Evolutionary conservation across 176 grass and related monocot species (phyloP).

Genomic region (Carex parvula): DNA sequence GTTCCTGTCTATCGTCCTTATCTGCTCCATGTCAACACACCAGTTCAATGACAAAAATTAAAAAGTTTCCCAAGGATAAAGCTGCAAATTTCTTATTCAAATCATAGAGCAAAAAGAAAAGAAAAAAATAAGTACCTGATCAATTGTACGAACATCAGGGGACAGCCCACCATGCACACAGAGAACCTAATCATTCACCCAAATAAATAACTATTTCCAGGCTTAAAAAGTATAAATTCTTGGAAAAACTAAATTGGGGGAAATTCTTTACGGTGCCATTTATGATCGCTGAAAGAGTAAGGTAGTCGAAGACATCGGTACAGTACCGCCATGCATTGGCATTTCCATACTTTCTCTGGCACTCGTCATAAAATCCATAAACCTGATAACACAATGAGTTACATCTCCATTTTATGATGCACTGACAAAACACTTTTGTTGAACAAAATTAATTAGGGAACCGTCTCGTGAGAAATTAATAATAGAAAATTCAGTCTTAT

Average conservation of each 20-base stretch:
- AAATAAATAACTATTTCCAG: constrained; percentile 22
- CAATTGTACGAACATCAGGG: constrained; percentile 87
- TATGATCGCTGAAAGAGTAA: constrained; percentile 98
- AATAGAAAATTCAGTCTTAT: neutral
- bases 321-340: constrained; percentile 99
- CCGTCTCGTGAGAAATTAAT: neutral
- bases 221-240: constrained; percentile 7
- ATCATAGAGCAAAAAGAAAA: neutral
- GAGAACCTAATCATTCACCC: constrained; percentile 62
- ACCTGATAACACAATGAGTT: constrained; percentile 43
- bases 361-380: constrained; percentile 99
- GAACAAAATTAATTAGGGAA: neutral
- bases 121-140: constrained; percentile 56
- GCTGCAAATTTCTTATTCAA: neutral
- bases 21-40: constrained; percentile 35
- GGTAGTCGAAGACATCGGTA: constrained; percentile 98
- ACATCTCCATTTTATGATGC: neutral
- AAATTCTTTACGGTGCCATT: constrained; percentile 75
- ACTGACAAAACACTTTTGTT: neutral
- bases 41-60: neutral
- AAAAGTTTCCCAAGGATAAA: neutral
- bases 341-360: constrained; percentile 98
- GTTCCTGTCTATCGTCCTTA: constrained; percentile 89
- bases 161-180: constrained; percentile 98
- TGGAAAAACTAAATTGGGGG: neutral